A percentile compares a stretch with the other conserved stretches of the same genome.
phyloP scores from a whole-genome alignment of 495 filamentous ascomycete genomes.

The Xylaria bambusicola region DNA sequence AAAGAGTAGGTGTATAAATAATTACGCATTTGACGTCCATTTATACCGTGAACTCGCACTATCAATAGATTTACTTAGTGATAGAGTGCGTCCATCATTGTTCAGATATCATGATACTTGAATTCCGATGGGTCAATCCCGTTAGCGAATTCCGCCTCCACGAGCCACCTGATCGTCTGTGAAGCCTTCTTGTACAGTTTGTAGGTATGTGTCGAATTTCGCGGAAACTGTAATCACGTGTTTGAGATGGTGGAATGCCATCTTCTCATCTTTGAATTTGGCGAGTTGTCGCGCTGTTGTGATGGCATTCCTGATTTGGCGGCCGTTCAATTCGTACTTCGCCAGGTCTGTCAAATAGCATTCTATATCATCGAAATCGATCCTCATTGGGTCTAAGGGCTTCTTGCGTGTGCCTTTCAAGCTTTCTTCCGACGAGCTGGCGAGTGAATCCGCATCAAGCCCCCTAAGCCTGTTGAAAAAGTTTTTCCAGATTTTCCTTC shows the following conservation, averaged over 20 bases:
- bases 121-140: no score
- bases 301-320: slow-evolving; percentile 25
- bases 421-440: not conserved
- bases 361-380: slow-evolving; percentile 21
- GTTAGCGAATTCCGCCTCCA: not conserved
- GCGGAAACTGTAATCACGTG: not conserved
- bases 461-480: slow-evolving; percentile 23
- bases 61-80: no score
- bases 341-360: slow-evolving; percentile 15
- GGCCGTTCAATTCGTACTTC: slow-evolving; percentile 20
- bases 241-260: slow-evolving; percentile 6
- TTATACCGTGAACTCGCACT: no score
- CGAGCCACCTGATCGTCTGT: not conserved
- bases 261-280: not conserved
- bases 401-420: not conserved
- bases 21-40: no score
- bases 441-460: not conserved
- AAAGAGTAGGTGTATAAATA: no score
- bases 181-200: slow-evolving; percentile 3
- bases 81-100: no score
- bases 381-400: not conserved
- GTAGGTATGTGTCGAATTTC: slow-evolving; percentile 9
- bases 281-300: slow-evolving; percentile 24
- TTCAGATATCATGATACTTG: no score
- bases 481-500: slow-evolving; percentile 41